phyloP scores from a whole-genome alignment of 1,284 basidiomycete genomes.

The Hemileia vastatrix region DNA sequence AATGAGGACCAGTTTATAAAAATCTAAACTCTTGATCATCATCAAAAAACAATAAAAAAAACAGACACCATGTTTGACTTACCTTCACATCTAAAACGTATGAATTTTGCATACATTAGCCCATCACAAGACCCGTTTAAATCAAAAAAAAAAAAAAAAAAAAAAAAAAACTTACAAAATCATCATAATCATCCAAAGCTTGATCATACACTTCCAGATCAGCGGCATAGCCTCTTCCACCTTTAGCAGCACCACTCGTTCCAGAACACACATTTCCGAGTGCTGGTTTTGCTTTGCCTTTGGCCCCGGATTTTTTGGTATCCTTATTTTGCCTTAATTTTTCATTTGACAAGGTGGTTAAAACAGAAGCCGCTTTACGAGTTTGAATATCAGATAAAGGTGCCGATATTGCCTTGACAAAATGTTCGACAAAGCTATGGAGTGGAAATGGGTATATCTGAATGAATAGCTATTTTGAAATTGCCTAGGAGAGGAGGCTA shows the following conservation, averaged over 20 bases:
- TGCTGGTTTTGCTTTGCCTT: slow-evolving; percentile 14
- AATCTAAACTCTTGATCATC: too few species aligned
- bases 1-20: too few species aligned
- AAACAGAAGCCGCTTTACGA: slow-evolving; percentile 10
- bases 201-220: slow-evolving; percentile 20
- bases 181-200: slow-evolving; percentile 20
- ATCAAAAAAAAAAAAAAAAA: too few species aligned
- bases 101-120: too few species aligned
- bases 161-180: slow-evolving; percentile 9
- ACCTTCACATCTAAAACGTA: too few species aligned
- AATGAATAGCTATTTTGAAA: not conserved
- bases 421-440: slow-evolving; percentile 17
- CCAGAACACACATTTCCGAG: not conserved
- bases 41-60: too few species aligned
- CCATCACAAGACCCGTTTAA: too few species aligned
- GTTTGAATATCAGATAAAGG: slow-evolving; percentile 17
- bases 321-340: slow-evolving; percentile 10
- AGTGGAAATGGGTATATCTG: not conserved
- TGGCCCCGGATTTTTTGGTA: slow-evolving; percentile 10
- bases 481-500: too few species aligned
- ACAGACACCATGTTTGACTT: too few species aligned
- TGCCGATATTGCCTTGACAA: slow-evolving; percentile 4
- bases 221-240: slow-evolving; percentile 5
- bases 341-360: slow-evolving; percentile 15
- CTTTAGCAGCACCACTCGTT: not conserved